Percentiles rank a stretch among this genome's conserved stretches.
phyloP scores from a whole-genome alignment of 805 yeast species.

The Yarrowia osloensis region DNA sequence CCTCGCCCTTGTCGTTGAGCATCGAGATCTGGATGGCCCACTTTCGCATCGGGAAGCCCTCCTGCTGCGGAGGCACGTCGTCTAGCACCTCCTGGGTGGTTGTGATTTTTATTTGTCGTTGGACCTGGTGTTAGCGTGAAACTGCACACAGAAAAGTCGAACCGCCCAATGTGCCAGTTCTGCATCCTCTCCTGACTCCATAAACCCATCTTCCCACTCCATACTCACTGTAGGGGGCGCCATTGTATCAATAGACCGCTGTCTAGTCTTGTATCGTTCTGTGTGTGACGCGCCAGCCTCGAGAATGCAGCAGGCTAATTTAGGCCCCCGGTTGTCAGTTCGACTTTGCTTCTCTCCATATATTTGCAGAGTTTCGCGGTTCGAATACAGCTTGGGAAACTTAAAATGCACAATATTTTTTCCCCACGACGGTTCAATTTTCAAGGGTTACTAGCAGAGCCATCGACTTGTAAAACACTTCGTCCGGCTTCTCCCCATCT shows the following conservation, averaged over 20 bases:
- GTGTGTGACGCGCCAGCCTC: slow-evolving; percentile 15
- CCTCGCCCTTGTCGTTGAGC: slow-evolving; percentile 78
- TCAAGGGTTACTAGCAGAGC: too few species aligned
- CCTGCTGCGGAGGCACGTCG: slow-evolving; percentile 82
- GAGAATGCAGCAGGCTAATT: slow-evolving; percentile 17
- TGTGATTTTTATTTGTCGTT: slow-evolving; percentile 84
- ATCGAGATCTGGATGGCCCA: slow-evolving; percentile 82
- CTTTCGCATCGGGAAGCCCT: slow-evolving; percentile 89
- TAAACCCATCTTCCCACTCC: neutral
- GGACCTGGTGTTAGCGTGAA: slow-evolving; percentile 46
- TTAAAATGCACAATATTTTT: neutral
- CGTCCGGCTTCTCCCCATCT: too few species aligned
- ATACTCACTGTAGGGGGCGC: slow-evolving; percentile 30
- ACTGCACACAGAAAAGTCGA: neutral
- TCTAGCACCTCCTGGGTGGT: slow-evolving; percentile 81
- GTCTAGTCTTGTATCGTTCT: slow-evolving; percentile 10
- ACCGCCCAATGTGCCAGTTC: neutral
- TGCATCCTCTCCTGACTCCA: neutral
- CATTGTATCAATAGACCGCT: slow-evolving; percentile 15
- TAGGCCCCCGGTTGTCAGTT: neutral
- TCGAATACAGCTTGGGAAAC: neutral
- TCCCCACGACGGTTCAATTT: too few species aligned
- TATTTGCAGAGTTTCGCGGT: neutral
- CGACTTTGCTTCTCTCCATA: neutral
- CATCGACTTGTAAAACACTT: too few species aligned